phyloP scores from a whole-genome alignment of 768 basidiomycete species.

The Tulasnella sp. region DNA sequence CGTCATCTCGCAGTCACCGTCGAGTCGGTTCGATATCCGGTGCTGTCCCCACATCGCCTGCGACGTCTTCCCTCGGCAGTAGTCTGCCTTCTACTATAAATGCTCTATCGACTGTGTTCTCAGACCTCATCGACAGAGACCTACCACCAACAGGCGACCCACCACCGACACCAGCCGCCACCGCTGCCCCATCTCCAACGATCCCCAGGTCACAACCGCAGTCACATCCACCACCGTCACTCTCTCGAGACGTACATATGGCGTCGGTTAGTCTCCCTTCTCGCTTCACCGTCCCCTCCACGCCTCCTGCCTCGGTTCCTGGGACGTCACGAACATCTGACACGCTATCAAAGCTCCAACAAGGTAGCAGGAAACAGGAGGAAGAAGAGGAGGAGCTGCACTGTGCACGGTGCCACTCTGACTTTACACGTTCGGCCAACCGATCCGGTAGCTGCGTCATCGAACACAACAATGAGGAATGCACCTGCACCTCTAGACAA shows the following conservation, averaged over 20 bases:
- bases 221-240: not conserved
- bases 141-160: slow-evolving; percentile 10
- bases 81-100: not conserved
- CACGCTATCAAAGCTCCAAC: slow-evolving; percentile 19
- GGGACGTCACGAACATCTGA: slow-evolving; percentile 13
- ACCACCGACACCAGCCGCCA: not conserved
- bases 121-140: slow-evolving; percentile 12
- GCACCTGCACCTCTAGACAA: slow-evolving; percentile 7
- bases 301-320: not conserved
- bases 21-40: slow-evolving; percentile 7
- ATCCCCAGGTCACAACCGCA: not conserved
- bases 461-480: slow-evolving; percentile 23
- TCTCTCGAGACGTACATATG: slow-evolving; percentile 9
- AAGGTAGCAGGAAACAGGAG: slow-evolving; percentile 2
- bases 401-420: slow-evolving; percentile 22
- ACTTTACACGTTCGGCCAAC: slow-evolving; percentile 18
- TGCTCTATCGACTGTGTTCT: slow-evolving; percentile 7
- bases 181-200: not conserved
- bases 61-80: slow-evolving; percentile 1
- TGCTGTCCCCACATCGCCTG: not conserved
- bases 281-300: slow-evolving; percentile 9
- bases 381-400: slow-evolving; percentile 20
- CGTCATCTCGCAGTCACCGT: slow-evolving; percentile 1
- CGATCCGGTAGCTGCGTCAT: slow-evolving; percentile 21
- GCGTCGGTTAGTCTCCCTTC: slow-evolving; percentile 11